Conservation (phyloP, 768 basidiomycete species). For the Phlegmacium glaucopus region DNA sequence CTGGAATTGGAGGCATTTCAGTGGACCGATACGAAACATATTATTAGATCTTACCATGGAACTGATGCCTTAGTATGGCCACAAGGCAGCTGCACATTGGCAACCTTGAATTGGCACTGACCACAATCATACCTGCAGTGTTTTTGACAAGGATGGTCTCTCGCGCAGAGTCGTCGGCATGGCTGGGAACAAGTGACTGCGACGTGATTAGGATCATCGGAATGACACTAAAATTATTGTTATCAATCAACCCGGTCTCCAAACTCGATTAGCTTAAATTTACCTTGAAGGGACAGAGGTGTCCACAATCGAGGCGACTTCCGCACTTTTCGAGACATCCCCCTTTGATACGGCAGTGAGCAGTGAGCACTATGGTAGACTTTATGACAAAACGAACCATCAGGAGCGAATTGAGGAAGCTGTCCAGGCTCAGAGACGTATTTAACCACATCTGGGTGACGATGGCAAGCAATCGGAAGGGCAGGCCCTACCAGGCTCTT, state of each 20-base stretch:
- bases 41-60: slow-evolving; percentile 41
- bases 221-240: slow-evolving; percentile 45
- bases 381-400: slow-evolving; percentile 36
- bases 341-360: slow-evolving; percentile 30
- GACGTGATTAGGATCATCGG: slow-evolving; percentile 54
- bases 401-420: slow-evolving; percentile 49
- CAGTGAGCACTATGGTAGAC: not conserved
- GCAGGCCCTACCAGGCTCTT: slow-evolving; percentile 44
- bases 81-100: slow-evolving; percentile 51
- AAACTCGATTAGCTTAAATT: not conserved
- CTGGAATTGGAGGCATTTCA: slow-evolving; percentile 26
- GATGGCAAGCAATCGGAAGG: slow-evolving; percentile 56
- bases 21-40: not conserved
- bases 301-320: slow-evolving; percentile 54
- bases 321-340: slow-evolving; percentile 62
- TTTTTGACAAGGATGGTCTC: slow-evolving; percentile 56
- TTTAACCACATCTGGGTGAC: slow-evolving; percentile 43
- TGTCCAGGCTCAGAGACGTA: slow-evolving; percentile 48
- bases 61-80: slow-evolving; percentile 45
- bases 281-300: slow-evolving; percentile 62
- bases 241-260: too few relatives aligned
- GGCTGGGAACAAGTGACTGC: slow-evolving; percentile 42
- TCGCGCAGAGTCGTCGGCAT: slow-evolving; percentile 50
- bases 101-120: slow-evolving; percentile 44
- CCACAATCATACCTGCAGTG: slow-evolving; percentile 53